Evolutionary conservation across 345 rosid genomes (phyloP), one percentile per base, ranked within the genome.

Genomic region (Arabis alpina): DNA sequence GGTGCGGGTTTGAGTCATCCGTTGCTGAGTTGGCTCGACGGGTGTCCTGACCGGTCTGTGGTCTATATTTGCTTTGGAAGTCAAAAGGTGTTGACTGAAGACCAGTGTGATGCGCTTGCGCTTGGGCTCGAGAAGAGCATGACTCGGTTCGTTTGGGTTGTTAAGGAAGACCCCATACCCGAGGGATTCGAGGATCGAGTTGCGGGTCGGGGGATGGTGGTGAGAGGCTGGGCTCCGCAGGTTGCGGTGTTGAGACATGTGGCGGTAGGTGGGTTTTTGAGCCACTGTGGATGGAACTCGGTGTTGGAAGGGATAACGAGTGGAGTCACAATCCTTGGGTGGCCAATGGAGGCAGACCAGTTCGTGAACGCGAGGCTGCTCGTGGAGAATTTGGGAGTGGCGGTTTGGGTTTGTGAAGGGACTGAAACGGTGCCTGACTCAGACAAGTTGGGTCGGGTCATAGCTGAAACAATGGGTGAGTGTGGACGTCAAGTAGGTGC

Each of bases 51-150:
- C 27, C 79, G 74, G 15, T 86, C 89, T 0, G 92, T 91, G 49
- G 41, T 85, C 2, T 90, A 90, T 55, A 82, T 88, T 3, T 82
- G 88, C 67, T 90, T 86, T 49, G 97, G 97, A 70, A 88, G 92
- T 72, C 88, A 83, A 57, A 82, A 77, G 61, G 27, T 59, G 45
- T 43, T 88, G 80, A 65, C 13, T 0, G 70, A 54, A 32, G 76
- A 74, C 2, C 96, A 88, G 50, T 70, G 80, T 48, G 51, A 27
- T 27, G 74, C 66, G 16, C 37, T 70, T 10, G 66, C 74, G 0
- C 43, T 59, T 0, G 66, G 66, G 3, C 51, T 70, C 1, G 59
- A 70, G 34, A 59, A 40, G 36, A 70, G 74, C 43, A 16, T 15
- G 59, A 16, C 58, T 24, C 59, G 59, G 74, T 70, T 70, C 8